Percentiles rank a stretch among this genome's conserved stretches.
Evolutionary conservation across 129 eudicot species (phyloP).

Genomic region (Kitagawia praeruptora): DNA sequence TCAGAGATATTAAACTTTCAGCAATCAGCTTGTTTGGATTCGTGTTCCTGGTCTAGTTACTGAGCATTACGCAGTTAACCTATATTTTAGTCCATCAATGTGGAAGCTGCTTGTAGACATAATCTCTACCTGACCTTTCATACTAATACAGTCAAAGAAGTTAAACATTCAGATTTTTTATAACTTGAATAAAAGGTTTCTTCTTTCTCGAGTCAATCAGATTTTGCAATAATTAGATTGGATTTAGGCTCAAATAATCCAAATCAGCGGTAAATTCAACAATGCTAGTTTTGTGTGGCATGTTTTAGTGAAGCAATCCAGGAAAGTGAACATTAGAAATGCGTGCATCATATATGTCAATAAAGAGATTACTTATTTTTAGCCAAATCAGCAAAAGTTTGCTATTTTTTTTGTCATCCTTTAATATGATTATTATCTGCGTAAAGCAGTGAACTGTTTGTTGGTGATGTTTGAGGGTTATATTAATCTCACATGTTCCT

Average conservation of each 20-base stretch:
- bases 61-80: neutral
- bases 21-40: neutral
- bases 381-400: neutral
- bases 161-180: neutral
- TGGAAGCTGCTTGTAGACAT: neutral
- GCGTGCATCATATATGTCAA: neutral
- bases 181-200: neutral
- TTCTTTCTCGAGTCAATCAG: neutral
- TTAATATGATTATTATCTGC: neutral
- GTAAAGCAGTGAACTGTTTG: neutral
- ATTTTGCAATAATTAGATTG: neutral
- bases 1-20: neutral
- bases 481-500: neutral
- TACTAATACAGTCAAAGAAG: neutral
- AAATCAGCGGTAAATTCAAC: neutral
- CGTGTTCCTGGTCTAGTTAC: neutral
- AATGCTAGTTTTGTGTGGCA: neutral
- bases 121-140: neutral
- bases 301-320: neutral
- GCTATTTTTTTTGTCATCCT: neutral
- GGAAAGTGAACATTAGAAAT: neutral
- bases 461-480: neutral
- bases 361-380: neutral
- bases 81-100: neutral
- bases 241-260: neutral